phyloP scores from a whole-genome alignment of 345 rosid genomes.

The Syzygium aqueum region DNA sequence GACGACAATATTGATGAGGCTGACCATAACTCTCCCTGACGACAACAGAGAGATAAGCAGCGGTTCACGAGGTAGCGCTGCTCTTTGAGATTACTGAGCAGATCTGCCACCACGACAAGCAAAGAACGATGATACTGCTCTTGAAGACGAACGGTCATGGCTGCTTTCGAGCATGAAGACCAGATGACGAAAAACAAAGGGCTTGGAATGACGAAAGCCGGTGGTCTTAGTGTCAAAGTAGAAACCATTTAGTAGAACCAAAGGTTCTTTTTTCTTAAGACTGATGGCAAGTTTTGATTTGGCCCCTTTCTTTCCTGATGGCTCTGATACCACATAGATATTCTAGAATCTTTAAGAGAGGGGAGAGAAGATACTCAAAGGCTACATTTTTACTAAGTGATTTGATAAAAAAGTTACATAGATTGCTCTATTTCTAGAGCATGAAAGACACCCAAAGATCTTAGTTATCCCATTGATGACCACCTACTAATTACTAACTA shows the following conservation, averaged over 20 bases:
- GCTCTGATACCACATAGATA: neutral
- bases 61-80: neutral
- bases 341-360: neutral
- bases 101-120: neutral
- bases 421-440: neutral
- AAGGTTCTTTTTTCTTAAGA: neutral
- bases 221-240: neutral
- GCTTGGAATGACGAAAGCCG: neutral
- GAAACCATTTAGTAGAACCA: neutral
- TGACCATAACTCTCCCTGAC: neutral
- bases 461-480: neutral
- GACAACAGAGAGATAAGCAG: neutral
- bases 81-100: neutral
- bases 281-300: neutral
- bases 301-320: neutral
- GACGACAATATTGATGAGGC: neutral
- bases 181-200: neutral
- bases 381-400: neutral
- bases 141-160: neutral
- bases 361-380: neutral
- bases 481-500: neutral
- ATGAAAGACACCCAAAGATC: neutral
- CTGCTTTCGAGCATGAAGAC: neutral
- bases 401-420: neutral
- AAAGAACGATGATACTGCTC: neutral